Base-by-base conservation (phyloP, 2,329 filamentous ascomycete species). In the Orbilia quercus region DNA sequence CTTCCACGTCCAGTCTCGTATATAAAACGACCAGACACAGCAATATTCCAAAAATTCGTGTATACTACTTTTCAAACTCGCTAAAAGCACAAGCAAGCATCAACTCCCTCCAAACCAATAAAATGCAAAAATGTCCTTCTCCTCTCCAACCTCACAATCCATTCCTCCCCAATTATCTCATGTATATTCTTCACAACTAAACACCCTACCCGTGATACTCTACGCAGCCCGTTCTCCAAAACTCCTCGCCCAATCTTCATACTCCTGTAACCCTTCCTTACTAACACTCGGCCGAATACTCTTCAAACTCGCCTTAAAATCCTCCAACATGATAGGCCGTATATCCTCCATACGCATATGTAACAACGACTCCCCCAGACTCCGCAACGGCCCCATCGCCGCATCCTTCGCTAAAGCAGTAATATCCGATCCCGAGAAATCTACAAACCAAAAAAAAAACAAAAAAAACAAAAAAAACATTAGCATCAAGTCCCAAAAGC, bases 361-460 rank as follows among this genome's bases (percentile, higher is more conserved):
- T 34, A 99, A 84, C 28, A 99, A 83, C 42, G 90, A 91, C 80
- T 98, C 95, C 23, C 95, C 95, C 1, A 98, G 84, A 59, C 92
- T 94, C 31, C 95, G 87, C 11, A 99, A 83, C 0, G 95, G 95
- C 0, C 95, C 94, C 95, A 99, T 99, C 1, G 95, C 95, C 7
- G 95, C 95, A 79, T 99, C 95, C 81, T 99, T 99, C 6, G 95
- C 95, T 7, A 99, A 84, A 0, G 95, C 93, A 20, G 95, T 98
- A 76, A 99, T 96, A 79, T 99, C 95, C 1, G 92, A 96, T 47
- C 95, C 95, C 7, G 92, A 97, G 82, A 96, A 99, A n/a, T 92
- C 93, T 97, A 76, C 18, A 14, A 14, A 4, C 14, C 14, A 7
- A 7, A 14, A 4, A 4, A 14, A 14, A 40, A 40, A n/a, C n/a